These are phyloP conservation scores for Fusarium euwallaceae DNA, from an alignment of 2,329 filamentous ascomycete species.

Conservation along the genomic window DNA sequence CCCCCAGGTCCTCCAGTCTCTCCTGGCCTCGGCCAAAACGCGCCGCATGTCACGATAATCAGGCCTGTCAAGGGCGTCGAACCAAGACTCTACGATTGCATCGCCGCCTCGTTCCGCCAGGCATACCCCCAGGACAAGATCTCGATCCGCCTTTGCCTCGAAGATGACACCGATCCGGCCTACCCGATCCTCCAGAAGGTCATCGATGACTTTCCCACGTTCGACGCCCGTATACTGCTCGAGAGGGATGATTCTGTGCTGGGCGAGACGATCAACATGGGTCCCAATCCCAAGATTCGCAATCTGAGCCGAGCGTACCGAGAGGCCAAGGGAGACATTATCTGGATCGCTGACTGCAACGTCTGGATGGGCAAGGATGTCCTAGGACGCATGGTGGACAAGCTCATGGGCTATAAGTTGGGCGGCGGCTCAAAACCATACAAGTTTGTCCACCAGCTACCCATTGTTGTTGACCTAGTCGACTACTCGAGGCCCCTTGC, in stretches of 20 bases:
- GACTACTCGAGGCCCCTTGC: slow-evolving; percentile 43
- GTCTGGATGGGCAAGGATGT: slow-evolving; percentile 89
- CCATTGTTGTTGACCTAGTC: slow-evolving; percentile 83
- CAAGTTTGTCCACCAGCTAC: slow-evolving; percentile 96
- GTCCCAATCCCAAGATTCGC: slow-evolving; percentile 97
- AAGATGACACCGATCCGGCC: slow-evolving; percentile 80
- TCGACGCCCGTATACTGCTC: slow-evolving; percentile 80
- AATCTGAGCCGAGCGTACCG: slow-evolving; percentile 95
- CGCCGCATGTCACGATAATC: slow-evolving; percentile 90
- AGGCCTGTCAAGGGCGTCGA: slow-evolving; percentile 95
- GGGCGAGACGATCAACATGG: slow-evolving; percentile 71
- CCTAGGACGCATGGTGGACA: slow-evolving; percentile 89
- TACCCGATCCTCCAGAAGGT: slow-evolving; percentile 80
- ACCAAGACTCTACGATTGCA: slow-evolving; percentile 90
- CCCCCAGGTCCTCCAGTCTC: slow-evolving; percentile 65
- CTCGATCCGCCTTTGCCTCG: slow-evolving; percentile 86
- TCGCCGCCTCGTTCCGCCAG: slow-evolving; percentile 87
- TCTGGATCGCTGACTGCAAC: slow-evolving; percentile 98
- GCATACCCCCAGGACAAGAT: slow-evolving; percentile 82
- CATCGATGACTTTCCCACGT: slow-evolving; percentile 77
- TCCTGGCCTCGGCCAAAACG: slow-evolving; percentile 61
- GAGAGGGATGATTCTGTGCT: slow-evolving; percentile 85
- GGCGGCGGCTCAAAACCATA: slow-evolving; percentile 69
- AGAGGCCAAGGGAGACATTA: slow-evolving; percentile 86
- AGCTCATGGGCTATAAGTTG: slow-evolving; percentile 76